Percentiles rank a stretch among this genome's conserved stretches.
Conservation (phyloP, 495 filamentous ascomycete species). For the Aspergillus incahuasiensis region DNA sequence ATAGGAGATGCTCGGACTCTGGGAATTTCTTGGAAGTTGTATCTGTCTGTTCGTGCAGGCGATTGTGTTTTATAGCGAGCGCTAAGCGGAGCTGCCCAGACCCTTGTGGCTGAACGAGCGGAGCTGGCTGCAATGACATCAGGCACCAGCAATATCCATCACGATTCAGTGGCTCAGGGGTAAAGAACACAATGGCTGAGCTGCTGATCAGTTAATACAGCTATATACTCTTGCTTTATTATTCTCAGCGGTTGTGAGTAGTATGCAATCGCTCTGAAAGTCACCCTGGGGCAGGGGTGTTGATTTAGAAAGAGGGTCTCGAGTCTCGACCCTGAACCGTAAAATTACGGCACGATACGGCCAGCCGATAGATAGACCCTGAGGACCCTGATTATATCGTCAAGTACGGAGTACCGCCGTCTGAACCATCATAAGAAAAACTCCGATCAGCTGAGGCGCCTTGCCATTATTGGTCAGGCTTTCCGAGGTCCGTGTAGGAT, state of each 20-base stretch:
- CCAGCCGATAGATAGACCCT: not conserved
- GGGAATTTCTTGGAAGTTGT: not conserved
- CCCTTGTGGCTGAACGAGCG: not conserved
- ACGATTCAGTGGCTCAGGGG: not conserved
- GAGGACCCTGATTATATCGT: not conserved
- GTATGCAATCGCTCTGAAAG: not conserved
- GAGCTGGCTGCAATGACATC: not conserved
- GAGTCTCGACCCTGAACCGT: not conserved
- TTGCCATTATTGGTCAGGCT: not conserved
- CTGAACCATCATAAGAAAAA: not conserved
- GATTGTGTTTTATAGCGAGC: not conserved
- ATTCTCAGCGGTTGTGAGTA: not conserved
- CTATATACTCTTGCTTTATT: not conserved
- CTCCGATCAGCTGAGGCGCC: not conserved
- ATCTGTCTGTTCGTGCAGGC: not conserved
- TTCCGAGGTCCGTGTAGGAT: not conserved
- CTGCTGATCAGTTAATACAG: not conserved
- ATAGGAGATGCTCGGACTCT: not conserved
- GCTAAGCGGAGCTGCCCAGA: slow-evolving; percentile 1
- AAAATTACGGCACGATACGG: not conserved
- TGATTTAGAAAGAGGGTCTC: not conserved
- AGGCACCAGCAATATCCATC: not conserved
- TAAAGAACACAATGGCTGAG: not conserved
- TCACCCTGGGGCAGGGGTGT: not conserved
- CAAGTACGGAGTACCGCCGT: not conserved